Conservation (phyloP, 1,284 basidiomycete species). For the Anthracocystis walkeri region DNA sequence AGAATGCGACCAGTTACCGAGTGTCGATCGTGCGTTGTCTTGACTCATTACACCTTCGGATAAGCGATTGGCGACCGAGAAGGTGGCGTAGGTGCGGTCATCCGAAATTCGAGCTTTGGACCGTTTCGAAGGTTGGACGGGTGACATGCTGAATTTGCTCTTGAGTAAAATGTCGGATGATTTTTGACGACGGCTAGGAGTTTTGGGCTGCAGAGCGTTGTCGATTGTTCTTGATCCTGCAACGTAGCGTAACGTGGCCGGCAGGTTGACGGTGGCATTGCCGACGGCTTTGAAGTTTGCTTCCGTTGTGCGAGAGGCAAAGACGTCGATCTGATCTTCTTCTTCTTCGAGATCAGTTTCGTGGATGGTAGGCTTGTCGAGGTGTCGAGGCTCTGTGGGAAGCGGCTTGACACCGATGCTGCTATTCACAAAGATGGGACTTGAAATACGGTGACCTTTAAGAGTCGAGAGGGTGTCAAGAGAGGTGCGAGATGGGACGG, state of each 20-base stretch:
- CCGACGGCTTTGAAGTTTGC: neutral
- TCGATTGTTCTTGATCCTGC: neutral
- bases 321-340: neutral
- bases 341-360: neutral
- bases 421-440: constrained; percentile 41
- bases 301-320: neutral
- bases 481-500: constrained; percentile 16
- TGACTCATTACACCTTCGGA: constrained; percentile 17
- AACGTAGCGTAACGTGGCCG: constrained; percentile 16
- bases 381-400: neutral
- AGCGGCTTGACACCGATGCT: constrained; percentile 27
- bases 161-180: constrained; percentile 23
- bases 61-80: neutral
- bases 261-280: neutral
- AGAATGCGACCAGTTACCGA: constrained; percentile 39
- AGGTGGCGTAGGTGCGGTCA: constrained; percentile 5
- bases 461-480: constrained; percentile 27
- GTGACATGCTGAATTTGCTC: constrained; percentile 54
- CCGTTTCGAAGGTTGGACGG: constrained; percentile 37
- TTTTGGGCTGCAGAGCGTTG: constrained; percentile 11
- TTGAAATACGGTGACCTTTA: constrained; percentile 29
- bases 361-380: neutral
- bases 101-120: constrained; percentile 25
- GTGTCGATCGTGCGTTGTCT: constrained; percentile 19
- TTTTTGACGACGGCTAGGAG: constrained; percentile 20